Evolutionary conservation across 176 grass and related monocot genomes (phyloP).

Genomic region (Paspalum notatum): DNA sequence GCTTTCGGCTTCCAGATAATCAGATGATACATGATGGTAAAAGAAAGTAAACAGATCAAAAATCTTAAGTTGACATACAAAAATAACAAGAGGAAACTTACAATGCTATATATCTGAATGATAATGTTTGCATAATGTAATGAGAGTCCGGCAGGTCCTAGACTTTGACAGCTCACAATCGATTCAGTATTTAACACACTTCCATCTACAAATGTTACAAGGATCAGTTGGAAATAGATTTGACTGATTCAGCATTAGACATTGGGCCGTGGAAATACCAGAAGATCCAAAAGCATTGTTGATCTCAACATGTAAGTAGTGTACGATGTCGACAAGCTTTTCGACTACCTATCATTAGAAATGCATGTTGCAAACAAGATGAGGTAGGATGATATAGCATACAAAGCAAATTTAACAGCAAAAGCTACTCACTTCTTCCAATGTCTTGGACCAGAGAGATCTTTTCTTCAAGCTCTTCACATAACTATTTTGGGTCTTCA

Average conservation of each 20-base stretch:
- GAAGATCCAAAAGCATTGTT: constrained; percentile 55
- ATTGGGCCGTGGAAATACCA: constrained; percentile 56
- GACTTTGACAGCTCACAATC: constrained; percentile 50
- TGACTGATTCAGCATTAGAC: constrained; percentile 24
- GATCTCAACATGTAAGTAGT: constrained; percentile 89
- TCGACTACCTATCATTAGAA: constrained; percentile 70
- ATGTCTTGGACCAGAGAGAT: constrained; percentile 89
- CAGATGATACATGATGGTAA: constrained; percentile 18
- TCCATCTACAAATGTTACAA: constrained; percentile 53
- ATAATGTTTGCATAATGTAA: constrained; percentile 93
- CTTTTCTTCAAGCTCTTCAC: constrained; percentile 94
- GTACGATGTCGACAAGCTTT: constrained; percentile 87
- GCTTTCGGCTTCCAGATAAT: neutral
- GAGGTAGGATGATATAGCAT: neutral
- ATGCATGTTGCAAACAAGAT: constrained; percentile 36
- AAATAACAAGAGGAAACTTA: constrained; percentile 54
- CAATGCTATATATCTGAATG: constrained; percentile 77
- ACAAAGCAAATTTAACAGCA: constrained; percentile 29
- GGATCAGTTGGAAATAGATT: constrained; percentile 14
- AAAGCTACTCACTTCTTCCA: constrained; percentile 72
- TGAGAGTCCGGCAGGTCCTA: constrained; percentile 70
- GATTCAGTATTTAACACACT: constrained; percentile 48
- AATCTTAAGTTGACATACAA: neutral
- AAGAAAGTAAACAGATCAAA: constrained; percentile 20
- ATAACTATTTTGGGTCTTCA: constrained; percentile 86